phyloP scores from a whole-genome alignment of 768 basidiomycete genomes.

The Termitomyces sp. region DNA sequence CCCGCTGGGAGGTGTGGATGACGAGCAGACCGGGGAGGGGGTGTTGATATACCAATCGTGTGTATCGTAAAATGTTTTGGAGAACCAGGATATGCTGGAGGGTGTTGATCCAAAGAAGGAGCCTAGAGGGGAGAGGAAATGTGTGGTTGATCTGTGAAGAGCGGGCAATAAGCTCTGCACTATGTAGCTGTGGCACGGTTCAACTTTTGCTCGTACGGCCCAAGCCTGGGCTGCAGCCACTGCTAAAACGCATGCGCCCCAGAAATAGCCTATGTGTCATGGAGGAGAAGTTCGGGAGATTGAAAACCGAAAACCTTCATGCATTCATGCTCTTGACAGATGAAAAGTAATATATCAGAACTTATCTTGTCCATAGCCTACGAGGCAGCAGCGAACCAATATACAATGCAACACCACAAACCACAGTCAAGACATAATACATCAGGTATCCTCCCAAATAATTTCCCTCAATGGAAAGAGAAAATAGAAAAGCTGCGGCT shows the following conservation, averaged over 20 bases:
- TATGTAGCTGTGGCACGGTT: too few relatives aligned
- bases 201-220: too few relatives aligned
- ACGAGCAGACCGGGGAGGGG: too few relatives aligned
- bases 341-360: neutral
- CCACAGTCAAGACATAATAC: neutral
- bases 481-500: neutral
- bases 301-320: too few relatives aligned
- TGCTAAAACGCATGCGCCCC: too few relatives aligned
- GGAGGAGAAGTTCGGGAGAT: too few relatives aligned
- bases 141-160: too few relatives aligned
- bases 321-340: too few relatives aligned
- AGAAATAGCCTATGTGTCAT: too few relatives aligned
- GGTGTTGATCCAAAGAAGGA: slow-evolving; percentile 58
- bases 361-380: slow-evolving; percentile 20
- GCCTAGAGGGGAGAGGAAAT: slow-evolving; percentile 30
- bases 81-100: slow-evolving; percentile 44
- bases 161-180: too few relatives aligned
- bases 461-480: neutral
- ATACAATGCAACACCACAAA: slow-evolving; percentile 22
- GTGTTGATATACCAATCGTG: slow-evolving; percentile 49
- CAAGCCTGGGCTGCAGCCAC: too few relatives aligned
- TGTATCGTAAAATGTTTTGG: slow-evolving; percentile 43
- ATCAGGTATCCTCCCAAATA: neutral
- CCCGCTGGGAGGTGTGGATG: slow-evolving; percentile 6
- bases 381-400: slow-evolving; percentile 31